These are phyloP conservation scores for Fusarium siculi DNA, from an alignment of 2,329 filamentous ascomycete genomes.

Conservation along the genomic window DNA sequence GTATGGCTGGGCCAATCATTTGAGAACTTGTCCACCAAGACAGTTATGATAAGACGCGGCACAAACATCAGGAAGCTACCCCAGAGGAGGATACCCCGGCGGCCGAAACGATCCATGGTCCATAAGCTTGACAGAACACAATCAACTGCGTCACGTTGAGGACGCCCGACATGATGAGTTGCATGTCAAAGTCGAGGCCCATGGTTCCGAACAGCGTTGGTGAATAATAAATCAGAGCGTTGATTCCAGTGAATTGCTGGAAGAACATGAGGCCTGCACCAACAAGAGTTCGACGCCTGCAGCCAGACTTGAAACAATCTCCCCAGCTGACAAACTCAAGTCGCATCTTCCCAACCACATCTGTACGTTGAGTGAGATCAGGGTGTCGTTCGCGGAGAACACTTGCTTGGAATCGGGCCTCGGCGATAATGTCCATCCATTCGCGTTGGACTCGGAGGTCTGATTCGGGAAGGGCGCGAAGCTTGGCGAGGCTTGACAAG, in stretches of 20 bases:
- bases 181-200: conserved; percentile 55
- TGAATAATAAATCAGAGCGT: conserved; percentile 66
- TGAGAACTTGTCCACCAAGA: conserved; percentile 42
- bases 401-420: conserved; percentile 40
- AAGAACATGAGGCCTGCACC: conserved; percentile 67
- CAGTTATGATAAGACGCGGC: conserved; percentile 41
- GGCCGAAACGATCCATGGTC: conserved; percentile 49
- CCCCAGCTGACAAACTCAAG: conserved; percentile 60
- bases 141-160: conserved; percentile 46
- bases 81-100: conserved; percentile 40
- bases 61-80: conserved; percentile 45
- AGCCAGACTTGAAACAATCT: conserved; percentile 61
- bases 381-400: conserved; percentile 49
- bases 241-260: conserved; percentile 55
- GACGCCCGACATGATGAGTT: conserved; percentile 48
- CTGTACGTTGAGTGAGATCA: conserved; percentile 48
- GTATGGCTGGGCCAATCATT: conserved; percentile 41
- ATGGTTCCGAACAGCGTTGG: conserved; percentile 67
- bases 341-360: conserved; percentile 49
- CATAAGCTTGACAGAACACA: conserved; percentile 58
- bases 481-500: conserved; percentile 33
- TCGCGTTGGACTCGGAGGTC: conserved; percentile 39
- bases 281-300: conserved; percentile 57
- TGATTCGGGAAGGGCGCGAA: conserved; percentile 34
- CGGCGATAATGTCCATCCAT: conserved; percentile 43